These are phyloP conservation scores for Euphrasia confusa DNA, from an alignment of 257 asterid species.

Conservation along the genomic window DNA sequence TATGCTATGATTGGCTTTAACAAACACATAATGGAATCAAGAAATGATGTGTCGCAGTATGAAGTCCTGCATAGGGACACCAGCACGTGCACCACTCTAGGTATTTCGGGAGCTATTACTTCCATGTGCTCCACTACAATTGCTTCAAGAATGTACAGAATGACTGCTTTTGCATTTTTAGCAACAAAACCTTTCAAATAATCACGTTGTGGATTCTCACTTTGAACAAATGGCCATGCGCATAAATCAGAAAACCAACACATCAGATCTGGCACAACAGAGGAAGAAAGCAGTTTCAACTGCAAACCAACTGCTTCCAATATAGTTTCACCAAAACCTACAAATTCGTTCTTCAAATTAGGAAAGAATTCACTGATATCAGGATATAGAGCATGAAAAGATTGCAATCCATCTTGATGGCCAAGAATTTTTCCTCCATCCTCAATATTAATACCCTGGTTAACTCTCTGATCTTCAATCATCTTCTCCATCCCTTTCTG, in stretches of 20 bases:
- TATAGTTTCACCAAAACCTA: constrained; percentile 77
- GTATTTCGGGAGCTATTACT: constrained; percentile 82
- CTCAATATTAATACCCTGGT: constrained; percentile 27
- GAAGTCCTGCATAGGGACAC: constrained; percentile 65
- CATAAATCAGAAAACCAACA: constrained; percentile 93
- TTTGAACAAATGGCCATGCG: constrained; percentile 69
- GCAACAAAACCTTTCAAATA: constrained; percentile 76
- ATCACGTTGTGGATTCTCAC: constrained; percentile 40
- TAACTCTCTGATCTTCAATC: constrained; percentile 26
- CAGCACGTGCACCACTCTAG: constrained; percentile 71
- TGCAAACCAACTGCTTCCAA: constrained; percentile 94
- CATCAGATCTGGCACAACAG: constrained; percentile 72
- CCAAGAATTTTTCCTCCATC: constrained; percentile 34
- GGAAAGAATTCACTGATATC: constrained; percentile 76
- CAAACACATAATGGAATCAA: constrained; percentile 61
- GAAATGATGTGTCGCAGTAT: constrained; percentile 82
- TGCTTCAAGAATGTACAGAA: constrained; percentile 83
- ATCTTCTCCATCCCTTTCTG: constrained; percentile 38
- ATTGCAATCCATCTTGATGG: constrained; percentile 42
- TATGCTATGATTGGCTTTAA: constrained; percentile 73
- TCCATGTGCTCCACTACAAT: constrained; percentile 85
- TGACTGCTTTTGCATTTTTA: constrained; percentile 86
- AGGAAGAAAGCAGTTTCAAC: constrained; percentile 69
- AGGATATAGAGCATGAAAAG: constrained; percentile 63
- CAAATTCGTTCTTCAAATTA: constrained; percentile 69